These are phyloP conservation scores for Austroboletus niveus DNA, from an alignment of 1,284 basidiomycete species.

Conservation along the genomic window DNA sequence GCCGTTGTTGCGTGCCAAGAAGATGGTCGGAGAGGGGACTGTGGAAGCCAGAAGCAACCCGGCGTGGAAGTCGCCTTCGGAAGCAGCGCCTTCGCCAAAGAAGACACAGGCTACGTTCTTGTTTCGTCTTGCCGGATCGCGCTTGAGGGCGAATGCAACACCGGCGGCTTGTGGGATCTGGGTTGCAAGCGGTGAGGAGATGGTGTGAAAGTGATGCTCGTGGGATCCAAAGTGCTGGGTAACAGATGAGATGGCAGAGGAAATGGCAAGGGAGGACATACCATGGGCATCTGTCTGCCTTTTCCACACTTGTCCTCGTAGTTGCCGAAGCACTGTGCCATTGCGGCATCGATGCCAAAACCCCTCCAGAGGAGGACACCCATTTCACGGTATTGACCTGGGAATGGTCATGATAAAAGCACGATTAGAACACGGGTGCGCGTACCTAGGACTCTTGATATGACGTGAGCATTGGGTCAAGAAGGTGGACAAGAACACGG, in stretches of 20 bases:
- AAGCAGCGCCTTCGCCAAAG: slow-evolving; percentile 85
- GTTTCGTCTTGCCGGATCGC: slow-evolving; percentile 69
- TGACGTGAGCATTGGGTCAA: slow-evolving; percentile 10
- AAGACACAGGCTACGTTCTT: slow-evolving; percentile 85
- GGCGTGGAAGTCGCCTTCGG: slow-evolving; percentile 78
- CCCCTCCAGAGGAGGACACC: slow-evolving; percentile 89
- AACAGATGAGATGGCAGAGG: slow-evolving; percentile 4
- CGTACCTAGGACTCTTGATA: slow-evolving; percentile 59
- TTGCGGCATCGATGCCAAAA: slow-evolving; percentile 68
- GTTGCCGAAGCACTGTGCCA: slow-evolving; percentile 90
- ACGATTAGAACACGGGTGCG: background rate
- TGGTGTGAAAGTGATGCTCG: slow-evolving; percentile 87
- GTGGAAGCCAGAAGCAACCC: slow-evolving; percentile 78
- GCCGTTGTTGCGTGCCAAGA: slow-evolving; percentile 82
- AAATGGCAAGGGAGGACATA: slow-evolving; percentile 34
- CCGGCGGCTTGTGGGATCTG: slow-evolving; percentile 97
- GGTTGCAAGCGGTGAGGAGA: slow-evolving; percentile 91
- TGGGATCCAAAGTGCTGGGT: slow-evolving; percentile 83
- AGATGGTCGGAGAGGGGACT: slow-evolving; percentile 69
- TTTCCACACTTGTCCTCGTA: slow-evolving; percentile 80
- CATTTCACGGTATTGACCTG: slow-evolving; percentile 86
- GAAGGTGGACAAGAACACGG: slow-evolving; percentile 33
- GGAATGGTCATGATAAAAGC: background rate
- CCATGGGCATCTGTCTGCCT: slow-evolving; percentile 87
- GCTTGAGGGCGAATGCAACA: slow-evolving; percentile 85